Evolutionary conservation across 352 stramenopile genomes (phyloP), one percentile per base, ranked within the genome.

Genomic region (Aphanomyces euteiches): DNA sequence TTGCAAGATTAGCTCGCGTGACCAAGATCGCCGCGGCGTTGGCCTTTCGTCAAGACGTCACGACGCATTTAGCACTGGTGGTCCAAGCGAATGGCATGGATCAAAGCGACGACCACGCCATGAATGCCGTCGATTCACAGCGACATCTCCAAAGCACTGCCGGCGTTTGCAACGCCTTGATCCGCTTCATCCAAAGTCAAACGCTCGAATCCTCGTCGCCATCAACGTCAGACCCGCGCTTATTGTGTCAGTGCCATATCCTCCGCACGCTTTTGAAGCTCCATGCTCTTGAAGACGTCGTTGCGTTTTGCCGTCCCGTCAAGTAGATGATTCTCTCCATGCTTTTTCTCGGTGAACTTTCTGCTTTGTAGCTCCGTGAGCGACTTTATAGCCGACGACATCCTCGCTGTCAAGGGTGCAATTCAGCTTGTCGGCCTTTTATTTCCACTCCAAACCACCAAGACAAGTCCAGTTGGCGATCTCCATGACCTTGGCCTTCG

Each of bases 51-150:
- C 84, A 93, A 66, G 66, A 79, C 47, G 64, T 84, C 4, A 72
- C 91, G 38, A 82, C 80, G 45, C 84, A 93, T 37, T 70, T 93
- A 5, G 83, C 83, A n/a, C 77, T 93, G 6, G 79, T 79, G 15
- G 67, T 93, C 7, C 85, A 93, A 67, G 90, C 83, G 68, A 92
- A 81, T 50, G 82, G 78, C 0, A 66, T 93, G 21, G 84, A 93
- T 53, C 78, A 85, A 68, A 72, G 86, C 5, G 84, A 93, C 17
- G 59, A 85, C 3, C 66, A 60, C 3, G 64, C 54, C 3, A 78
- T 72, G 19, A 13, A 7, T 6, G n/a, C 66, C 0, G 56, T 84
- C 45, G 75, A 85, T 50, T 76, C 74, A 0, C 76, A 75, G 0
- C 54, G 90, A 3, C 81, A 92, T 56, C 73, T 77, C 3, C 47